Evolutionary conservation across 1,284 basidiomycete species (phyloP), one percentile per base, ranked within the genome.

Genomic region (Athelia sp.): DNA sequence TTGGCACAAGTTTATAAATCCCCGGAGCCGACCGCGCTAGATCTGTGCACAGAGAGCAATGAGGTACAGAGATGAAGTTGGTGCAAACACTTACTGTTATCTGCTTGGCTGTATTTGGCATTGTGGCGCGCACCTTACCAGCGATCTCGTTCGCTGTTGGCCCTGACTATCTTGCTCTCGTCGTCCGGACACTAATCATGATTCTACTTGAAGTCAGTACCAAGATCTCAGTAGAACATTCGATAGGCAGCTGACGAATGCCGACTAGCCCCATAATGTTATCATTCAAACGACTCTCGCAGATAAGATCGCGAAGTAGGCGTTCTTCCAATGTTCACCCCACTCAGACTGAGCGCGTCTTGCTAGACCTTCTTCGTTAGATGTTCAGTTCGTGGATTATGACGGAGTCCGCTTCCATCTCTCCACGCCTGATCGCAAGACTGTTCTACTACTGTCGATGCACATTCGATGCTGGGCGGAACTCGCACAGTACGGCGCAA

Each of bases 391-490:
- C 59, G 95, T 98, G 49, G 96, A 99, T 72, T 99, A 94, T 63
- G 97, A 99, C 70, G 90, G 93, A 46, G 95, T 99, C 47, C 82
- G 93, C 45, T 99, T 98, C 72, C 94, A 90, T 66, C 70, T 99
- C 48, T 90, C 90, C 11, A 94, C 93, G 0, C 87, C 89, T 2
- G 84, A 91, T 38, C 83, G 86, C 62, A 93, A 93, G 66, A 87
- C 88, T 2, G 69, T 82, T 2, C 72, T 96, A 18, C 75, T 91
- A 34, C 80, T 99, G 15, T 98, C 95, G 31, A 99, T 99, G 93
- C 87, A 87, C 67, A 95, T 99, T 57, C 85, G 90, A 50, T 99
- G 97, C 75, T 99, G 96, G 96, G 79, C 87, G 52, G 93, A 99
- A 65, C 82, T 99, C 34, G 86, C 87, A 34, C 77, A 81, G 54